Evolutionary conservation across 169 alveolate genomes (phyloP), one percentile per base, ranked within the genome.

Genomic region (Plasmodium reichenowi): DNA sequence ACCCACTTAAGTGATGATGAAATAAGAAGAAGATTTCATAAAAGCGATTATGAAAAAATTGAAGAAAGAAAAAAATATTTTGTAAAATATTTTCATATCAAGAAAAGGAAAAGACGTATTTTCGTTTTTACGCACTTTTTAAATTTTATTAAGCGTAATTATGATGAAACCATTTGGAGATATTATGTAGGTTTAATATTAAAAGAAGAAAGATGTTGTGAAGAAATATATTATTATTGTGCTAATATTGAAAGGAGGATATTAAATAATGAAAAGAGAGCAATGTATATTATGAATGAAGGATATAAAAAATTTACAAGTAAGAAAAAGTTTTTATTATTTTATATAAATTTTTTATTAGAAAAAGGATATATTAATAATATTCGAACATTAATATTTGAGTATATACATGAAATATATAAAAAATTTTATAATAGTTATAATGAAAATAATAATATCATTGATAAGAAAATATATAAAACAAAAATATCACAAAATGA

Each of bases 141-240:
- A 83, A 83, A 83, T 26, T 83, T 83, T 68, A 63, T 83, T 83
- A 83, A 68, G 43, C 68, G 91, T 50, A 83, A 83, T 68, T 83
- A 83, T 60, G 91, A 83, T 83, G 91, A 83, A 68, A 68, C 83
- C 1, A 67, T 83, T 15, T 83, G 91, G 91, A 83, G 91, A 48
- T 83, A 83, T 72, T 83, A 83, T 66, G 76, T 72, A 3, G 74
- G 72, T 12, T 56, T 83, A 38, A 72, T 83, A 29, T 45, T 83
- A 45, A 83, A 62, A 60, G 85, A 83, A 50, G 68, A 83, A 48
- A 68, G 52, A 72, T 83, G 91, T 38, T 68, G 72, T 22, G 80
- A 67, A 17, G 54, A 83, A 47, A 60, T 83, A 48, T 83, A 67
- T 60, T 83, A 83, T 48, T 83, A 83, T 48, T 83, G 91, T 83